Percentiles rank a stretch among this genome's conserved stretches.
These are phyloP conservation scores for Aspergillus calidoustus DNA, from an alignment of 2,329 filamentous ascomycete species.

Conservation along the genomic window DNA sequence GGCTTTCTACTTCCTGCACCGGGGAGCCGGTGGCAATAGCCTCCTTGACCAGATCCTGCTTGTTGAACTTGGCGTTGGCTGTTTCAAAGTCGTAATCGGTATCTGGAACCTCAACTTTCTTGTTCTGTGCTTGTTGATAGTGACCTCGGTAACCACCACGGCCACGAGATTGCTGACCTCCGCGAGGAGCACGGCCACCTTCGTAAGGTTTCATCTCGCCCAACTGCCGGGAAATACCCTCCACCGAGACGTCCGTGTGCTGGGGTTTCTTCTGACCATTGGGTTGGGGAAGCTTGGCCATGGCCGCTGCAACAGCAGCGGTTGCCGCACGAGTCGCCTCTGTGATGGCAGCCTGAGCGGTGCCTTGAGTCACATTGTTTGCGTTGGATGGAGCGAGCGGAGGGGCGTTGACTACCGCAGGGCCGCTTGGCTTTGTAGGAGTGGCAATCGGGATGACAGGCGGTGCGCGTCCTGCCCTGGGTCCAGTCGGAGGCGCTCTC, in stretches of 20 bases:
- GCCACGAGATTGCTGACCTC: conserved; percentile 47
- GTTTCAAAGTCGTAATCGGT: conserved; percentile 91
- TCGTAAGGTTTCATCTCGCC: conserved; percentile 51
- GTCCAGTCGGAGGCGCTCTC: conserved; percentile 34
- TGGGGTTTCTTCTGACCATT: conserved; percentile 39
- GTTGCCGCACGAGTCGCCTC: conserved; percentile 55
- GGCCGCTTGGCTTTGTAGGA: conserved; percentile 39
- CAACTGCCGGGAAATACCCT: conserved; percentile 51
- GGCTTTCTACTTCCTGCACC: conserved; percentile 57
- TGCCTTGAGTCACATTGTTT: conserved; percentile 34
- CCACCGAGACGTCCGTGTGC: conserved; percentile 41
- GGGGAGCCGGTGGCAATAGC: conserved; percentile 80
- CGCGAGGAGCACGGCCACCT: conserved; percentile 41
- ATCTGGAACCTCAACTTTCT: conserved; percentile 84
- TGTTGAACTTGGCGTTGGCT: conserved; percentile 86
- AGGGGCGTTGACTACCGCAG: conserved; percentile 35
- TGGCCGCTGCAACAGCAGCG: conserved; percentile 55
- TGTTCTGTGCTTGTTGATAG: conserved; percentile 47
- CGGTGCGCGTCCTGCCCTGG: conserved; percentile 48
- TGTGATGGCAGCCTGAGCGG: conserved; percentile 45
- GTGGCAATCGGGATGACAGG: conserved; percentile 53
- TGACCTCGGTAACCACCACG: conserved; percentile 52
- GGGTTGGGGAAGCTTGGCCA: conserved; percentile 54
- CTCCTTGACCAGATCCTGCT: conserved; percentile 85
- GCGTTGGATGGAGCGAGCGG: conserved; percentile 30